Evolutionary conservation across 2,329 filamentous ascomycete genomes (phyloP).

Genomic region (Fusarium subglutinans): DNA sequence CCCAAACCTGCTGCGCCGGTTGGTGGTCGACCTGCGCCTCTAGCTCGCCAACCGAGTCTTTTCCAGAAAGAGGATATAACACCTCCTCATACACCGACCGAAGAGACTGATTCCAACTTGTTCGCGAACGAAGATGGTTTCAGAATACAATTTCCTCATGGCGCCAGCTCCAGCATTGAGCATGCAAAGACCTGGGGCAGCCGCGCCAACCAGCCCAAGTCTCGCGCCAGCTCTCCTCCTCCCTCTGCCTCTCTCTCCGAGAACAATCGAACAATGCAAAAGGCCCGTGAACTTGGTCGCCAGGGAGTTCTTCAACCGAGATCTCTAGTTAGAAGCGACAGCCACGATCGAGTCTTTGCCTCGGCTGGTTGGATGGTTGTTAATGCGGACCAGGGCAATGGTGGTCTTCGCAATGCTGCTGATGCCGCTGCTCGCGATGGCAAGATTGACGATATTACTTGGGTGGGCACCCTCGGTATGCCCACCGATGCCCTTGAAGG

Average conservation of each 20-base stretch:
- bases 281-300: conserved; percentile 66
- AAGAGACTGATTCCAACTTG: conserved; percentile 57
- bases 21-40: conserved; percentile 38
- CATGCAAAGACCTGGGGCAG: conserved; percentile 81
- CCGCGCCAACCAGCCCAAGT: conserved; percentile 80
- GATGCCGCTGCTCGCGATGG: conserved; percentile 78
- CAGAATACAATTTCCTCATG: conserved; percentile 64
- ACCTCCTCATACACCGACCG: conserved; percentile 63
- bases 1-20: conserved; percentile 5
- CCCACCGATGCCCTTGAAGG: conserved; percentile 86
- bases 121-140: conserved; percentile 68
- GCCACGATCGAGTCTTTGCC: conserved; percentile 76
- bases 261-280: conserved; percentile 66
- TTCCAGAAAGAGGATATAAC: conserved; percentile 62
- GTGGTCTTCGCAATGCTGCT: conserved; percentile 88
- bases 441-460: conserved; percentile 78
- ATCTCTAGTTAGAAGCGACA: conserved; percentile 64
- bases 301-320: conserved; percentile 67
- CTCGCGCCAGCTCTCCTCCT: conserved; percentile 75
- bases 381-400: conserved; percentile 89
- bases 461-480: conserved; percentile 93
- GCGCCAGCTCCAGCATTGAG: conserved; percentile 70
- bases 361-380: conserved; percentile 85
- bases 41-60: conserved; percentile 60
- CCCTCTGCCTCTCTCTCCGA: conserved; percentile 81